Conservation (phyloP, 2,329 filamentous ascomycete genomes). For the Nothophaeocryptopus gaeumannii region DNA sequence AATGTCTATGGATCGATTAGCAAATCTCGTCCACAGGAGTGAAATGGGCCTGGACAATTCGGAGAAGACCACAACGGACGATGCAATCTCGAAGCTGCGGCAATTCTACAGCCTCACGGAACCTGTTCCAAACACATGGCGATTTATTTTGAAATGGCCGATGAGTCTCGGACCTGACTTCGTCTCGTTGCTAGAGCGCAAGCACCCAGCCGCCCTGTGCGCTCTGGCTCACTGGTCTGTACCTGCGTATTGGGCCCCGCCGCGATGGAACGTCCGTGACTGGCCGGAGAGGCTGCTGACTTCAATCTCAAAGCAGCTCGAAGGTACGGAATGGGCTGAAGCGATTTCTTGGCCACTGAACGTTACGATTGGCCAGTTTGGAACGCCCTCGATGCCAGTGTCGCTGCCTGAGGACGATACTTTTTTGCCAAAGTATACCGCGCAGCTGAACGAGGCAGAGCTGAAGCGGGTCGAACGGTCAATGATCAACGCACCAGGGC, state of each 20-base stretch:
- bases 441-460: too few relatives aligned
- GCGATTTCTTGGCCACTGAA: too few relatives aligned
- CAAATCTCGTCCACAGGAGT: constrained; percentile 16
- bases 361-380: too few relatives aligned
- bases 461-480: too few relatives aligned
- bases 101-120: constrained; percentile 20
- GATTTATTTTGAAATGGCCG: constrained; percentile 23
- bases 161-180: constrained; percentile 20
- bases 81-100: constrained; percentile 20
- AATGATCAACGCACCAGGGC: too few relatives aligned
- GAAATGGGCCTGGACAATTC: constrained; percentile 2
- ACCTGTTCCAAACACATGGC: constrained; percentile 22
- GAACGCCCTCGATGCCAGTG: too few relatives aligned
- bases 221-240: constrained; percentile 28
- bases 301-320: constrained; percentile 18
- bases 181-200: constrained; percentile 18
- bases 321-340: constrained; percentile 3
- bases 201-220: constrained; percentile 21
- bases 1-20: constrained; percentile 18
- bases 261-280: constrained; percentile 24
- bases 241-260: constrained; percentile 21
- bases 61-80: constrained; percentile 15
- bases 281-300: constrained; percentile 24
- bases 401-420: too few relatives aligned
- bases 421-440: too few relatives aligned